Evolutionary conservation across 1,139 yeast genomes (phyloP), one percentile per base, ranked within the genome.

Genomic region (Trichomonascaceae sp.): DNA sequence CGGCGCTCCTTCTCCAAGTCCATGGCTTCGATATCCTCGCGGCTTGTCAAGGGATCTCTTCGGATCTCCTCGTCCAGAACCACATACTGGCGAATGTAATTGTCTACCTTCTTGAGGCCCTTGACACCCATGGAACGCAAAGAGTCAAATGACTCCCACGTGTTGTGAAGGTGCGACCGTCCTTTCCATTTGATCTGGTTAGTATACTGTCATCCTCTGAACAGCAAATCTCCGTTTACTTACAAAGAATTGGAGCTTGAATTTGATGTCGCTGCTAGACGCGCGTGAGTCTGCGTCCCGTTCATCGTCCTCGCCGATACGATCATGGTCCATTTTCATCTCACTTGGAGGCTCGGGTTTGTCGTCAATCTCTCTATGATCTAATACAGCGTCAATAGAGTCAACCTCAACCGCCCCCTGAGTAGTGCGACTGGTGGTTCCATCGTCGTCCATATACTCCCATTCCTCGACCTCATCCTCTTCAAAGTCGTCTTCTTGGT

Each of bases 21-120:
- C 85, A 89, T 78, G 14, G 85, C 76, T 56, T 89, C 98, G 27
- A 85, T 65, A 46, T 89, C 97, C 56, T 89, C 97, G 39, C 77
- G 69, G 2, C 95, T 82, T 4, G 93, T 80, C 40, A 64, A 57
- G 0, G 93, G 81, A 50, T 87, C 96, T 31, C 64, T 64, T 45
- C 95, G 67, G 34, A 85, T 68, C 48, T 79, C 81, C 45, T 71
- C 71, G 50, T 87, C 96, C 39, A 70, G 62, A 13, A 78, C 59
- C 38, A 89, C 75, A 51, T 63, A 74, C 49, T 78, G 84, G 48
- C 78, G 79, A 54, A 85, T 78, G 55, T 87, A 92, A 58, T 92
- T 92, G 44, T 89, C 97, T 20, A 89, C 71, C 48, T 79, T 75
- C 55, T 93, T 82, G 46, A 71, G 65, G 31, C 99, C 98, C 52